Conservation (phyloP, 2,329 filamentous ascomycete genomes). For the Microsporum audouinii region DNA sequence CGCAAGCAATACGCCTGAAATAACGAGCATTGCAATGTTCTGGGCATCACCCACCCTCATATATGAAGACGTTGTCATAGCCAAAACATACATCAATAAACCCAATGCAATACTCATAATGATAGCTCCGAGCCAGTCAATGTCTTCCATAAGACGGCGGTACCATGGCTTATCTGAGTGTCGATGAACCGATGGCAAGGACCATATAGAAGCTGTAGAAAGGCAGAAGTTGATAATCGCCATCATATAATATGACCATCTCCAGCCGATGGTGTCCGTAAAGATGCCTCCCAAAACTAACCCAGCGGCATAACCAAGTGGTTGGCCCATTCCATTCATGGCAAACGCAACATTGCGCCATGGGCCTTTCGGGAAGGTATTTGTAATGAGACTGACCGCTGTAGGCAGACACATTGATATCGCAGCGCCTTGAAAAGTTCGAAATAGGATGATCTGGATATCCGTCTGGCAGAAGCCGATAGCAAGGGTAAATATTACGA, state of each 20-base stretch:
- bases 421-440: constrained; percentile 35
- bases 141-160: constrained; percentile 28
- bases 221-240: constrained; percentile 32
- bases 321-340: constrained; percentile 38
- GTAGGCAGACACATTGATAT: constrained; percentile 37
- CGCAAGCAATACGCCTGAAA: constrained; percentile 21
- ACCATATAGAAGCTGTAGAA: constrained; percentile 28
- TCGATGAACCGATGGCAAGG: constrained; percentile 24
- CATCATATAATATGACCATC: constrained; percentile 37
- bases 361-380: constrained; percentile 34
- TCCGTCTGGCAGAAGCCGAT: constrained; percentile 29
- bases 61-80: constrained; percentile 14
- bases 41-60: constrained; percentile 11
- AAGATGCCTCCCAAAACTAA: constrained; percentile 41
- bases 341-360: constrained; percentile 41
- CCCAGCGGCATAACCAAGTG: constrained; percentile 40
- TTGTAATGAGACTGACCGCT: constrained; percentile 38
- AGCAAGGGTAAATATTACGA: constrained; percentile 31
- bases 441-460: constrained; percentile 36
- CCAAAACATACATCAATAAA: constrained; percentile 38
- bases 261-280: constrained; percentile 42
- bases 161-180: constrained; percentile 17
- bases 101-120: constrained; percentile 36
- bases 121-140: constrained; percentile 41
- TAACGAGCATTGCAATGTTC: constrained; percentile 21